phyloP scores from a whole-genome alignment of 2,329 filamentous ascomycete genomes.

The Orbilia javanica region DNA sequence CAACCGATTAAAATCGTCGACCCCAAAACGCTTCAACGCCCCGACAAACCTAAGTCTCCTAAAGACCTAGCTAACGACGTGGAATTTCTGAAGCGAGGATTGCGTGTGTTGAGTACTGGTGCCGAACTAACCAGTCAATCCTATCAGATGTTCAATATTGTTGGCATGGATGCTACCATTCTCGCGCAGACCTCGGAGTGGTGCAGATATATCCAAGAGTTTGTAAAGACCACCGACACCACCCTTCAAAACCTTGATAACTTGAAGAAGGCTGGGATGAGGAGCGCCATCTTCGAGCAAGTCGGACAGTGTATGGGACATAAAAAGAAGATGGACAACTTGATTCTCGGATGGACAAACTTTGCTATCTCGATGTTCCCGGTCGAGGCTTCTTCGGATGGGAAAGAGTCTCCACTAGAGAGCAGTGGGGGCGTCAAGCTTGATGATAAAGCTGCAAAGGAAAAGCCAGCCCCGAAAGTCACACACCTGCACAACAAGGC shows the following conservation, averaged over 20 bases:
- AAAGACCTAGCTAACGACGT: constrained; percentile 58
- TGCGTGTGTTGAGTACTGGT: constrained; percentile 44
- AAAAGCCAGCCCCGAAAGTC: constrained; percentile 15
- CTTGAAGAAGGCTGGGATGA: constrained; percentile 21
- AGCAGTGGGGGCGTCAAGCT: background rate
- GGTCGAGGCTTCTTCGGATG: background rate
- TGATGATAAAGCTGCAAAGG: background rate
- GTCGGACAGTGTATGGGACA: constrained; percentile 45
- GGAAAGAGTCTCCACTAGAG: constrained; percentile 2
- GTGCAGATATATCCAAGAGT: constrained; percentile 13
- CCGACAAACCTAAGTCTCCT: constrained; percentile 51
- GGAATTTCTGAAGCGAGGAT: constrained; percentile 52
- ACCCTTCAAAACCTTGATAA: constrained; percentile 20
- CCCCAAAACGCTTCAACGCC: constrained; percentile 43
- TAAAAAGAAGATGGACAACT: constrained; percentile 55
- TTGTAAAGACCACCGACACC: constrained; percentile 8
- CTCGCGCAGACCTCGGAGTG: constrained; percentile 42
- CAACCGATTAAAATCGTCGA: constrained; percentile 53
- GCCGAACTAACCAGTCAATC: constrained; percentile 36
- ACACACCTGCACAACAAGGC: constrained; percentile 37
- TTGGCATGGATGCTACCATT: constrained; percentile 44
- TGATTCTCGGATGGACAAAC: constrained; percentile 51
- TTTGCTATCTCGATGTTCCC: constrained; percentile 56
- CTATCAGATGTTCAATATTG: constrained; percentile 46
- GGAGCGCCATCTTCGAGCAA: constrained; percentile 32